phyloP scores from a whole-genome alignment of 306 rosid species.

The Cicer judaicum region DNA sequence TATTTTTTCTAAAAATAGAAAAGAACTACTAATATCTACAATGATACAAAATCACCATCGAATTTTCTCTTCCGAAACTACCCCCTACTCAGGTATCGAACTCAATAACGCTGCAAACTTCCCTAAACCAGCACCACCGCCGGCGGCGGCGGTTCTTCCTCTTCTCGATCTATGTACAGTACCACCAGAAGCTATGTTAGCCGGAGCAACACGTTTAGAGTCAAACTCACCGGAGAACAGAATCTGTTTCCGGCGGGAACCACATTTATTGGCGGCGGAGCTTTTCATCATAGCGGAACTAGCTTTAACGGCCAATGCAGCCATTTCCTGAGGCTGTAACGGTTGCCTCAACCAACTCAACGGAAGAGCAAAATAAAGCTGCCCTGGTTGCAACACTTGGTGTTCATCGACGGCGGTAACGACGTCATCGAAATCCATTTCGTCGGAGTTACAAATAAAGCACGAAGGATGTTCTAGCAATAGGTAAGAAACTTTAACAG shows the following conservation, averaged over 20 bases:
- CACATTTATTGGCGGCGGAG: constrained; percentile 50
- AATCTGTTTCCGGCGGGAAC: constrained; percentile 52
- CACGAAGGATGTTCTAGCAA: constrained; percentile 67
- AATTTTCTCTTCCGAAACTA: constrained; percentile 43
- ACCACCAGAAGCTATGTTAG: not conserved
- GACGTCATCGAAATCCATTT: constrained; percentile 82
- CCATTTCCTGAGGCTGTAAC: constrained; percentile 83
- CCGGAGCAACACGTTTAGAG: constrained; percentile 32
- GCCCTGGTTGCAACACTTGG: constrained; percentile 77
- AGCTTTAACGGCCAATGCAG: constrained; percentile 95
- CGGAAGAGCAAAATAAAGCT: constrained; percentile 88
- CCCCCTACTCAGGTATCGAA: constrained; percentile 80
- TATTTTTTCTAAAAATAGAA: not conserved
- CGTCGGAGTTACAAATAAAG: constrained; percentile 89
- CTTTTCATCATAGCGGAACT: constrained; percentile 77
- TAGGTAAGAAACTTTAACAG: constrained; percentile 72
- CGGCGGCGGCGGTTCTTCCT: constrained; percentile 35
- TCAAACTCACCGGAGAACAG: constrained; percentile 48
- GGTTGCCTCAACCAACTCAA: constrained; percentile 59
- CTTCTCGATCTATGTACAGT: constrained; percentile 45
- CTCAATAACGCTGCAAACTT: constrained; percentile 59
- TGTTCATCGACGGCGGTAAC: constrained; percentile 66
- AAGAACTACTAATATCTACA: constrained; percentile 35
- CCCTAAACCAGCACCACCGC: constrained; percentile 48
- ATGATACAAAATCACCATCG: constrained; percentile 19